Percentiles rank a stretch among this genome's conserved stretches.
These are phyloP conservation scores for Scopulariopsis brevicaulis DNA, from an alignment of 2,329 filamentous ascomycete genomes.

Conservation along the genomic window DNA sequence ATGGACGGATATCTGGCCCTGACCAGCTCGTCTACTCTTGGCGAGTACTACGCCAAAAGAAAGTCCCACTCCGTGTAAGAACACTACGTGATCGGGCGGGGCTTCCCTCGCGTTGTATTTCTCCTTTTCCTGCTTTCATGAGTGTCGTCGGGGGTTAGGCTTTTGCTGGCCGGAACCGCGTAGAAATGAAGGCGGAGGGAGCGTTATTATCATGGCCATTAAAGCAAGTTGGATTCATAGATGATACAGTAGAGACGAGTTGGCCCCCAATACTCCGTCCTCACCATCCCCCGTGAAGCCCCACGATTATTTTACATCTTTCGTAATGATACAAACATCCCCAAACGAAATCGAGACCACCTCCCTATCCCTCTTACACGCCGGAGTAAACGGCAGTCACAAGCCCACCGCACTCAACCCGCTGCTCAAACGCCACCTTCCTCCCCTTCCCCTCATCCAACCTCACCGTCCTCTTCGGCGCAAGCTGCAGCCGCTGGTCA, in stretches of 20 bases:
- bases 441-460: constrained; percentile 49
- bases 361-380: constrained; percentile 19
- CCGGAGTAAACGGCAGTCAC: constrained; percentile 76
- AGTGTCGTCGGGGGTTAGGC: too few relatives aligned
- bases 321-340: neutral
- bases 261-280: neutral
- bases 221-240: neutral
- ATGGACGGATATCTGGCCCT: too few relatives aligned
- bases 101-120: too few relatives aligned
- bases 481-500: constrained; percentile 67
- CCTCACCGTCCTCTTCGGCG: constrained; percentile 60
- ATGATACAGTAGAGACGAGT: neutral
- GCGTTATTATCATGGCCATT: neutral
- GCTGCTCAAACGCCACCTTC: constrained; percentile 70
- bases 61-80: too few relatives aligned
- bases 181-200: neutral
- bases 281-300: neutral
- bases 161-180: neutral
- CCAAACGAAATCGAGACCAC: neutral
- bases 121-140: too few relatives aligned
- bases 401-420: constrained; percentile 73
- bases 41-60: too few relatives aligned
- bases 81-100: too few relatives aligned
- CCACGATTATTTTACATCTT: neutral
- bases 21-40: too few relatives aligned